These are phyloP conservation scores for Viola pubescens DNA, from an alignment of 441 rosid genomes.

Conservation along the genomic window DNA sequence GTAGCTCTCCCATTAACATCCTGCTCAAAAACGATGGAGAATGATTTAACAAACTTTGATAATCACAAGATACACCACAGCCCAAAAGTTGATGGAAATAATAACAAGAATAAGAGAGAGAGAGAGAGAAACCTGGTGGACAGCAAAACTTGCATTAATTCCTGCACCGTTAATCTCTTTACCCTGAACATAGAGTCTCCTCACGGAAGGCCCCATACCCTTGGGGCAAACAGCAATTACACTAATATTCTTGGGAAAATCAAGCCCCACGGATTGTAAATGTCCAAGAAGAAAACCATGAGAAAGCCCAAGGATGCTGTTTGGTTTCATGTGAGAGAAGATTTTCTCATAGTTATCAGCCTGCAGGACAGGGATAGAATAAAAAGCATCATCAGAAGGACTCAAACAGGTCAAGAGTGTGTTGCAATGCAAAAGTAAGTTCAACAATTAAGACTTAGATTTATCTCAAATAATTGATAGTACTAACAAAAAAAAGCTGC, in stretches of 20 bases:
- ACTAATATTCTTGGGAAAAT: slow-evolving; percentile 71
- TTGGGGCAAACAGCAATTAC: slow-evolving; percentile 88
- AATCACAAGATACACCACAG: neutral
- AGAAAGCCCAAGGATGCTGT: slow-evolving; percentile 88
- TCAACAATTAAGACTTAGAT: neutral
- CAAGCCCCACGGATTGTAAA: slow-evolving; percentile 61
- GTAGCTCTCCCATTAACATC: slow-evolving; percentile 91
- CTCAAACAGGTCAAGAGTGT: too few relatives aligned
- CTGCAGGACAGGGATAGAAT: slow-evolving; percentile 22
- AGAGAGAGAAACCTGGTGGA: slow-evolving; percentile 56
- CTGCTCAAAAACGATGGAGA: slow-evolving; percentile 16
- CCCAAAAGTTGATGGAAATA: neutral
- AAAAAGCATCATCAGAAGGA: neutral
- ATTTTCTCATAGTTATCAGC: slow-evolving; percentile 78
- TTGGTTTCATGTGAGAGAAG: slow-evolving; percentile 79
- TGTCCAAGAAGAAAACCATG: slow-evolving; percentile 89
- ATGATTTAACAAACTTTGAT: too few relatives aligned
- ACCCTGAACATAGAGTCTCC: slow-evolving; percentile 88
- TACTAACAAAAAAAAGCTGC: neutral
- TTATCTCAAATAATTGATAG: neutral
- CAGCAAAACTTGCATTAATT: slow-evolving; percentile 83
- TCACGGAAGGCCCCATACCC: slow-evolving; percentile 93
- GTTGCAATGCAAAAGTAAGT: neutral
- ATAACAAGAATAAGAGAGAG: neutral
- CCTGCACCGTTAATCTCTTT: slow-evolving; percentile 94